Evolutionary conservation across 345 rosid species (phyloP).

Genomic region (Raphanus raphanistrum): DNA sequence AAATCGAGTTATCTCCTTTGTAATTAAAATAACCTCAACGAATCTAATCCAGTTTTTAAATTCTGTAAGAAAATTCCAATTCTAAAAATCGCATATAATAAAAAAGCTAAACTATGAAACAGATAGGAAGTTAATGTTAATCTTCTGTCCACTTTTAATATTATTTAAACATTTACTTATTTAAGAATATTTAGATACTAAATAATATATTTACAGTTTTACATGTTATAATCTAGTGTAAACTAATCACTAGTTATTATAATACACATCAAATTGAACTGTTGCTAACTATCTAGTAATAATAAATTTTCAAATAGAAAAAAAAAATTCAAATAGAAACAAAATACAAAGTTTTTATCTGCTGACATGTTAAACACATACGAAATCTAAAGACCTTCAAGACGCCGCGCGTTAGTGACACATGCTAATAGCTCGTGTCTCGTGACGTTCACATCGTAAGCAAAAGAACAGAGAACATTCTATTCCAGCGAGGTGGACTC

Average conservation of each 20-base stretch:
- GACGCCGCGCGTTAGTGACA: slow-evolving; percentile 31
- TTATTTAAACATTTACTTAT: background rate
- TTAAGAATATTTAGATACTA: background rate
- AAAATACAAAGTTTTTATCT: background rate
- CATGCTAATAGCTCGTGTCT: slow-evolving; percentile 1
- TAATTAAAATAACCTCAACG: background rate
- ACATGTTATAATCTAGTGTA: background rate
- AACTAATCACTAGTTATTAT: background rate
- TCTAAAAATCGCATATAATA: background rate
- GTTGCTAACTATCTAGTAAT: background rate
- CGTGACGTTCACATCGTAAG: slow-evolving; percentile 30
- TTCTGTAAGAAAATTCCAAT: background rate
- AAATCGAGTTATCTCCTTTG: background rate
- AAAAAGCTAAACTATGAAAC: background rate
- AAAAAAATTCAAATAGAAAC: background rate
- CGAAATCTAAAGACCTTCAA: background rate
- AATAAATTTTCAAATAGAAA: background rate
- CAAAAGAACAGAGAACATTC: slow-evolving; percentile 32
- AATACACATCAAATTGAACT: no score
- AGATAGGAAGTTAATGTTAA: background rate
- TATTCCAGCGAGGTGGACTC: slow-evolving; percentile 32
- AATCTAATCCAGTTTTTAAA: background rate
- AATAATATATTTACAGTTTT: background rate
- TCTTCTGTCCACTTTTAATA: background rate
- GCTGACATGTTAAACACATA: background rate